Evolutionary conservation across 345 rosid genomes (phyloP).

Genomic region (Geranium brycei): DNA sequence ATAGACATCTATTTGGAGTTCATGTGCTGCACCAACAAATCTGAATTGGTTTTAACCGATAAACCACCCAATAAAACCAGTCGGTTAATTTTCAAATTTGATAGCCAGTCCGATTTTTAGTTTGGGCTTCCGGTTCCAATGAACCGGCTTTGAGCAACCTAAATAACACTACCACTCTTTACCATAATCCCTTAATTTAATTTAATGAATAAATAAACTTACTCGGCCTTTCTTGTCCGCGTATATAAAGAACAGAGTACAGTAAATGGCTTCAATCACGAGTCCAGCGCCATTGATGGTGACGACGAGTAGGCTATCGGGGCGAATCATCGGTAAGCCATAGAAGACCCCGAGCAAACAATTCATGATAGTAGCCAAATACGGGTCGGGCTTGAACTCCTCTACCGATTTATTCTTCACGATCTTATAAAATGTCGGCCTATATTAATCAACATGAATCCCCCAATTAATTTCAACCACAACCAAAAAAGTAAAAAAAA

Average conservation of each 20-base stretch:
- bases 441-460: conserved; percentile 1
- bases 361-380: conserved; percentile 23
- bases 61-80: too few relatives aligned
- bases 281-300: conserved; percentile 31
- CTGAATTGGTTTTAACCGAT: too few relatives aligned
- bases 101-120: too few relatives aligned
- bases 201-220: not conserved
- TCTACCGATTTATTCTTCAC: conserved; percentile 27
- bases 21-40: too few relatives aligned
- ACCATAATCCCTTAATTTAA: too few relatives aligned
- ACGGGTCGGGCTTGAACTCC: conserved; percentile 32
- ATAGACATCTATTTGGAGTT: too few relatives aligned
- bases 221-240: conserved; percentile 9
- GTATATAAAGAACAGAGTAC: conserved; percentile 18
- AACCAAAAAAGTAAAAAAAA: too few relatives aligned
- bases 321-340: conserved; percentile 31
- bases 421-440: conserved; percentile 31
- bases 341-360: conserved; percentile 31
- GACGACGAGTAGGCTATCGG: conserved; percentile 27
- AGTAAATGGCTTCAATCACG: conserved; percentile 18
- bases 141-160: too few relatives aligned
- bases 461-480: too few relatives aligned
- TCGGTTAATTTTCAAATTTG: too few relatives aligned
- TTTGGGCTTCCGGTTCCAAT: too few relatives aligned
- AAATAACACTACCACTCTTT: too few relatives aligned